Base-by-base conservation (phyloP, 129 eudicot genomes). In the Daucus carota region DNA sequence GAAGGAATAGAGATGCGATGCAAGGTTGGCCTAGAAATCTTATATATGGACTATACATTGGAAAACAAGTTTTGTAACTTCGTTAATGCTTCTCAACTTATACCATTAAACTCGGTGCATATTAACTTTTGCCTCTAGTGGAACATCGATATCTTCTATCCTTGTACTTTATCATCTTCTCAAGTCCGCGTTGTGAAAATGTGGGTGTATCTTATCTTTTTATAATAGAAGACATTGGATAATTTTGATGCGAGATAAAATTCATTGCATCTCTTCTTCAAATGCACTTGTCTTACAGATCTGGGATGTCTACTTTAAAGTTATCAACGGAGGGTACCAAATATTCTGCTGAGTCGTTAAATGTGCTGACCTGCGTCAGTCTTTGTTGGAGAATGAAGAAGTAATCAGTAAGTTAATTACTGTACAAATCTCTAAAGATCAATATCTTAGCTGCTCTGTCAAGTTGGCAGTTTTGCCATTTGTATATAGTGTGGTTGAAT, bases 1-100 rank as follows among this genome's bases (percentile, higher is more conserved):
- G 84, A 94, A 94, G 90, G 98, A 93, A 79, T 93, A 89, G 84
- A 29, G 75, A 44, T 45, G 81, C 38, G 71, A 63, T 43, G 29
- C 75, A 76, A 76, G 72, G 28, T 80, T 79, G 86, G 73, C 76
- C 48, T 79, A 85, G 84, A 79, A 80, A 76, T 74, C 74, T 68
- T 80, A 13, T 46, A 44, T 78, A 76, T 73, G 82, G 73, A 70
- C 62, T 41, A n/a, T 40, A 41, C 46, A 82, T 66, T n/a, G 47
- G 80, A 78, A 87, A 66, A 78, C 80, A 81, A 83, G 76, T 65
- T 80, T 84, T 54, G 78, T 78, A 78, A 80, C 73, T 76, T 72
- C 20, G n/a, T 67, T 66, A 73, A 57, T 34, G 78, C 75, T 66
- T 40, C 45, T 60, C 68, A 42, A 62, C 74, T 71, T 42, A 44